phyloP scores from a whole-genome alignment of 2,329 filamentous ascomycete species.

The Sporothrix globosa region DNA sequence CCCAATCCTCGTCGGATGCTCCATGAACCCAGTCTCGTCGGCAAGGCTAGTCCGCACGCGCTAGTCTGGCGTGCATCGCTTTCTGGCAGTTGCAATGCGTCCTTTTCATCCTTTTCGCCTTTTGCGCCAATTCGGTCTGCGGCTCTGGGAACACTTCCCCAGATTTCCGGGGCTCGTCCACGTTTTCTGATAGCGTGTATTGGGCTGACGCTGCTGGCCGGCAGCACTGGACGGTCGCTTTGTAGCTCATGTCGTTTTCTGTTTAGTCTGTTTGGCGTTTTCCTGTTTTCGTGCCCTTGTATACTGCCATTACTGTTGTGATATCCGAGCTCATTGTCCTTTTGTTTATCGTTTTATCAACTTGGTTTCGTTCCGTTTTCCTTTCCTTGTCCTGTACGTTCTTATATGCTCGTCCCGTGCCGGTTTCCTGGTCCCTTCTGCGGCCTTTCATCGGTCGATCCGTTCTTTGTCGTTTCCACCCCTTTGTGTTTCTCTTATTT shows the following conservation, averaged over 20 bases:
- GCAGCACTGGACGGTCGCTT: not conserved
- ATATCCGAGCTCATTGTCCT: not conserved
- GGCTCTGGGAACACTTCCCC: constrained; percentile 25
- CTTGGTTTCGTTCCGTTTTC: not conserved
- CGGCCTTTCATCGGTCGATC: constrained; percentile 12
- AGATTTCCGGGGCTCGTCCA: constrained; percentile 1
- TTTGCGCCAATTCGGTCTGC: not conserved
- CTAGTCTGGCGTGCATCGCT: not conserved
- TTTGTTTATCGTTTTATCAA: not conserved
- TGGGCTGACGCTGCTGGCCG: too few species aligned
- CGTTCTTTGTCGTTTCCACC: not conserved
- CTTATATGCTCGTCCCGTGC: not conserved
- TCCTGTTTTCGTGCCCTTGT: not conserved
- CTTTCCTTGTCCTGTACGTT: not conserved
- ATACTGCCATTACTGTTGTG: not conserved
- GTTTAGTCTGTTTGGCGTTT: not conserved
- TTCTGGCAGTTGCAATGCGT: too few species aligned
- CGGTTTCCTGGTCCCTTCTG: not conserved
- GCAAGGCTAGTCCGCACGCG: not conserved
- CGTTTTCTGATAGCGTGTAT: not conserved
- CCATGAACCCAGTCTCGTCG: constrained; percentile 1
- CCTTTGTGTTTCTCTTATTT: too few species aligned
- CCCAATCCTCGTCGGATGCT: constrained; percentile 1
- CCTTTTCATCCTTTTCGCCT: too few species aligned
- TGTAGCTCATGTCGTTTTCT: not conserved